A percentile compares a stretch with the other conserved stretches of the same genome.
Conservation (phyloP, 768 basidiomycete genomes). For the Porphyrellus cyaneotinctus region DNA sequence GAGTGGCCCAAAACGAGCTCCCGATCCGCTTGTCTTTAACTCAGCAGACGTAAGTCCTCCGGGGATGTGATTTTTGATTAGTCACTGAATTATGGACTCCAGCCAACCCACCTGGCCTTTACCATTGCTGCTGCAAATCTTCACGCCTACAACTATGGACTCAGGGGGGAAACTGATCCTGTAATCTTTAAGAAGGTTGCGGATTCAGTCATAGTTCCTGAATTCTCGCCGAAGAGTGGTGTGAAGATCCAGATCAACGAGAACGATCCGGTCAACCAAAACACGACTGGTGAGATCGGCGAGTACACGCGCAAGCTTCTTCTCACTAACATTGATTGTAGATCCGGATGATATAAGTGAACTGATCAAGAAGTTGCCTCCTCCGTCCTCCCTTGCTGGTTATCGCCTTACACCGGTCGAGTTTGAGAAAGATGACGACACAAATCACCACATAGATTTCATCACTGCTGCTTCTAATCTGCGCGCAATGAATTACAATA, state of each 20-base stretch:
- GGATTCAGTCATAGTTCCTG: constrained; percentile 79
- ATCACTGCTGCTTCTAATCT: constrained; percentile 97
- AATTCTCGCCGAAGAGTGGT: constrained; percentile 90
- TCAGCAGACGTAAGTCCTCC: constrained; percentile 68
- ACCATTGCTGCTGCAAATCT: constrained; percentile 93
- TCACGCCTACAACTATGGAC: constrained; percentile 96
- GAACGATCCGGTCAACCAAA: constrained; percentile 76
- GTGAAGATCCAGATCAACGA: constrained; percentile 93
- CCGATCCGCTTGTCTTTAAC: constrained; percentile 84
- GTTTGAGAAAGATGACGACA: constrained; percentile 99
- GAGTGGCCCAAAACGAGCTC: constrained; percentile 98
- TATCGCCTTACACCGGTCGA: constrained; percentile 93
- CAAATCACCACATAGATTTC: constrained; percentile 98
- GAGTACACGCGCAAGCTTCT: not conserved
- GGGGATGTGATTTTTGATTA: not conserved
- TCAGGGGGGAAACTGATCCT: constrained; percentile 83
- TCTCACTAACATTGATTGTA: constrained; percentile 20
- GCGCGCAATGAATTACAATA: constrained; percentile 92
- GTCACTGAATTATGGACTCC: constrained; percentile 10
- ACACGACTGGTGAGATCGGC: constrained; percentile 22
- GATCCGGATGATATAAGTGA: constrained; percentile 51
- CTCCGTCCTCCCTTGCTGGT: constrained; percentile 91
- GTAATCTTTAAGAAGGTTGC: constrained; percentile 79
- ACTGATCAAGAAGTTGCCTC: constrained; percentile 67
- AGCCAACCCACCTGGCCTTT: constrained; percentile 86